Base-by-base conservation (phyloP, 2,329 filamentous ascomycete genomes). In the Thelonectria blattea region DNA sequence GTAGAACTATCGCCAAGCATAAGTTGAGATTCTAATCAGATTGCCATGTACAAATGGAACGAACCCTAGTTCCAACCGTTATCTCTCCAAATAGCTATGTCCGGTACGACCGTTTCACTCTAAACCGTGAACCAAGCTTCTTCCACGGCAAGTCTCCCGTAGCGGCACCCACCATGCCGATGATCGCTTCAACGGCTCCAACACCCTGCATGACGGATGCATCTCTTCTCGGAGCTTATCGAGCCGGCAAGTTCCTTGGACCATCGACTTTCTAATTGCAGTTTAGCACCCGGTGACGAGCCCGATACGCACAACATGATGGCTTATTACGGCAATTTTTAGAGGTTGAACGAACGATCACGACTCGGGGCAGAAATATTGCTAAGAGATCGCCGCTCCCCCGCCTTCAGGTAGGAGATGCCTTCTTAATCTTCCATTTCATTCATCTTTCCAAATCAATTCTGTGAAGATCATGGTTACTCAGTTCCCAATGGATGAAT, bases 201-300 rank as follows among this genome's bases (percentile, higher is more conserved):
- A 10, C 27, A 10, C 27, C 27, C 5, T 30, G 27, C 27, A 30
- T 30, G 27, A 9, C 27, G 27, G 27, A 30, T 30, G 22, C 27
- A 30, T 30, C 27, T 24, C 52, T 47, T 27, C 12, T 27, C 8
- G 30, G n/a, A 20, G 32, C 52, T 51, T 60, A 52, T 55, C 47
- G 32, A 47, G 4, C 39, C 10, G 14, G 10, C 3, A 42, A 10
- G 14, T 47, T 37, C 34, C 15, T 56, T 60, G 52, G 57, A 17
- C 52, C 41, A 60, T 60, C 57, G 41, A 42, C 41, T 56, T 39
- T 47, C 57, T 52, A 12, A 12, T 52, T 60, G 15, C 18, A 47
- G 52, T n/a, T 56, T 60, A 60, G 57, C 22, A 47, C n/a, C 2
- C 1, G 20, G 10, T 10, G 22, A 54, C 37, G 47, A 27, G n/a